phyloP scores from a whole-genome alignment of 805 yeast genomes.

The Barnettozyma siamensis region DNA sequence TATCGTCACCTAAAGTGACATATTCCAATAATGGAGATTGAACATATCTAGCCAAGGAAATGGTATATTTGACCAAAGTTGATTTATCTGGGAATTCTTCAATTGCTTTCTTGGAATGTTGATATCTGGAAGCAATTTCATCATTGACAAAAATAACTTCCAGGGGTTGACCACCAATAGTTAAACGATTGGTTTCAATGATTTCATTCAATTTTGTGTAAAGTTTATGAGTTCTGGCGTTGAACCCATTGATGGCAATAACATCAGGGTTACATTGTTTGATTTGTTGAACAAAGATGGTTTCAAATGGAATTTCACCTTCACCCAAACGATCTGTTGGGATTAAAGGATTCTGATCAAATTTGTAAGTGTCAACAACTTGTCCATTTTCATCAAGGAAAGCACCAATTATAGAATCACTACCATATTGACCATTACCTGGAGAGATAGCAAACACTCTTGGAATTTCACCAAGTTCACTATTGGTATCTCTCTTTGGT shows the following conservation, averaged over 20 bases:
- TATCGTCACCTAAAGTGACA: slow-evolving; percentile 70
- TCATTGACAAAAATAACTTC: slow-evolving; percentile 82
- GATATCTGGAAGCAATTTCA: slow-evolving; percentile 87
- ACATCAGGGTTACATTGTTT: slow-evolving; percentile 77
- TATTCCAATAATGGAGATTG: slow-evolving; percentile 94
- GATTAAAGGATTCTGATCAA: slow-evolving; percentile 62
- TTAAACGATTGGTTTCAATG: slow-evolving; percentile 48
- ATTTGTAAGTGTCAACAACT: slow-evolving; percentile 68
- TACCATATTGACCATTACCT: slow-evolving; percentile 77
- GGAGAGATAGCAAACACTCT: slow-evolving; percentile 75
- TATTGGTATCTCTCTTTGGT: slow-evolving; percentile 59
- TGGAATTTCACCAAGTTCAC: slow-evolving; percentile 70
- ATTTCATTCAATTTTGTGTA: slow-evolving; percentile 50
- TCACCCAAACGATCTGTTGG: slow-evolving; percentile 34
- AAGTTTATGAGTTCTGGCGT: slow-evolving; percentile 61
- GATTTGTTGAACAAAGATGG: slow-evolving; percentile 54
- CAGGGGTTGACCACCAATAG: slow-evolving; percentile 48
- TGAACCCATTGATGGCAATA: slow-evolving; percentile 83
- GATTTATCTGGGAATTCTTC: slow-evolving; percentile 83
- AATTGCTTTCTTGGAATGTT: slow-evolving; percentile 68
- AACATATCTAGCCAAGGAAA: slow-evolving; percentile 84
- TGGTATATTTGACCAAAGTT: slow-evolving; percentile 72
- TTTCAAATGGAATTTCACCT: slow-evolving; percentile 58
- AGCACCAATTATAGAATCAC: slow-evolving; percentile 82
- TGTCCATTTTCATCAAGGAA: slow-evolving; percentile 77